Evolutionary conservation across 2,329 filamentous ascomycete species (phyloP).

Genomic region (Neodidymelliopsis sp.): DNA sequence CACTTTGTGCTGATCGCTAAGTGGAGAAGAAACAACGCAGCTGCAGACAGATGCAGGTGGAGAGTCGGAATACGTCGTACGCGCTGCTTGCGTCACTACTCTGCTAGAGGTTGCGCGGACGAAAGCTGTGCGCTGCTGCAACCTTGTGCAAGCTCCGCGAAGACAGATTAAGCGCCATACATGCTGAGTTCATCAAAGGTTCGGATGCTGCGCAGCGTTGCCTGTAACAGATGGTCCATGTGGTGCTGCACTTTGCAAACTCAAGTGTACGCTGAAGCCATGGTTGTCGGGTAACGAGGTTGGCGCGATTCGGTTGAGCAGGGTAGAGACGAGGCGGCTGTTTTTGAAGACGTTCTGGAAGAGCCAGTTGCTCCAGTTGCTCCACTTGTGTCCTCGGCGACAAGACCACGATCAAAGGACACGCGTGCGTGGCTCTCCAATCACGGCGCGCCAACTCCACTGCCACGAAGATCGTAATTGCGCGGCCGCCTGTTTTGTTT

Average conservation of each 20-base stretch:
- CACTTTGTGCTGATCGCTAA: conserved; percentile 22
- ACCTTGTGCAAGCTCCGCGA: conserved; percentile 3
- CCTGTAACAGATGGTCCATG: conserved; percentile 1
- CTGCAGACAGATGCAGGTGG: conserved; percentile 24
- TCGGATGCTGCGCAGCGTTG: not conserved
- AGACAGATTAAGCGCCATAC: not conserved
- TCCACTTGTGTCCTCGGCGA: conserved; percentile 30
- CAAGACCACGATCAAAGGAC: conserved; percentile 25
- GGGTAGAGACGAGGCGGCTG: conserved; percentile 24
- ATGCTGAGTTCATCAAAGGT: not conserved
- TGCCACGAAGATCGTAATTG: conserved; percentile 40
- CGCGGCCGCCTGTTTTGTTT: conserved; percentile 30
- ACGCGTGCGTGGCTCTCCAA: conserved; percentile 26
- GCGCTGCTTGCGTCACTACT: conserved; percentile 27
- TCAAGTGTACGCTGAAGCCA: conserved; percentile 4
- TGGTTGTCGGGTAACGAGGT: conserved; percentile 28
- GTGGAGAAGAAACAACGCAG: conserved; percentile 28
- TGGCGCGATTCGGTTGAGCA: conserved; percentile 18
- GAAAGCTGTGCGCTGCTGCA: conserved; percentile 7
- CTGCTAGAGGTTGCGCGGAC: conserved; percentile 1
- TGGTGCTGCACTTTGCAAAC: conserved; percentile 13
- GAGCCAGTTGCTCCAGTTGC: conserved; percentile 24
- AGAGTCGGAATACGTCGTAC: conserved; percentile 15
- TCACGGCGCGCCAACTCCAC: conserved; percentile 26
- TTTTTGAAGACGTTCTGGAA: conserved; percentile 35